phyloP scores from a whole-genome alignment of 208 protist genomes.

The Borovskyia barvae region DNA sequence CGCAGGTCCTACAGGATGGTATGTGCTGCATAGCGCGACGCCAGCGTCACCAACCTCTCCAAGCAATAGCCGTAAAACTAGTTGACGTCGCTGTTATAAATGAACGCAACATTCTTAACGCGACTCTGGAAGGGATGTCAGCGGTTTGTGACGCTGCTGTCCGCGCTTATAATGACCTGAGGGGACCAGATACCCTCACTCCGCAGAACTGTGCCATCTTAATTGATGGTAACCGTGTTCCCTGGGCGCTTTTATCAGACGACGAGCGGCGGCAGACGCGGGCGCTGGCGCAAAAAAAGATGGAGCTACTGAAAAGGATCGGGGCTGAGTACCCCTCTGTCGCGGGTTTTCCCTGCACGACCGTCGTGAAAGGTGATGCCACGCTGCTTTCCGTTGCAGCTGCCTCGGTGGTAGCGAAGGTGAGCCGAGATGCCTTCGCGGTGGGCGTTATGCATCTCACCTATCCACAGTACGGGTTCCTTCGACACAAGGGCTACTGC shows the following conservation, averaged over 20 bases:
- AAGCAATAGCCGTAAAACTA: slow-evolving; percentile 25
- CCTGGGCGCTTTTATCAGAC: slow-evolving; percentile 37
- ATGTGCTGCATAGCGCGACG: slow-evolving; percentile 4
- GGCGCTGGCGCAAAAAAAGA: slow-evolving; percentile 1
- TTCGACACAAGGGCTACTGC: slow-evolving; percentile 52
- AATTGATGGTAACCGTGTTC: slow-evolving; percentile 44
- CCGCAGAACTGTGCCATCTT: slow-evolving; percentile 36
- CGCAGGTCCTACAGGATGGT: neutral
- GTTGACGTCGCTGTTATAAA: slow-evolving; percentile 34
- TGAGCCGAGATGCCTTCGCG: slow-evolving; percentile 34
- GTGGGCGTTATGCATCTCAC: slow-evolving; percentile 28
- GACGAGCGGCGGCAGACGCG: slow-evolving; percentile 9
- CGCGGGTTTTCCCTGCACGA: slow-evolving; percentile 12
- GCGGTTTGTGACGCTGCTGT: slow-evolving; percentile 23
- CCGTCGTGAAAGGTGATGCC: slow-evolving; percentile 40
- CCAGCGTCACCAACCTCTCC: slow-evolving; percentile 7
- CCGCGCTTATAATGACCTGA: slow-evolving; percentile 7
- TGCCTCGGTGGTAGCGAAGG: slow-evolving; percentile 52
- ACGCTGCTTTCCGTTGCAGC: slow-evolving; percentile 31
- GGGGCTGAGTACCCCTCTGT: slow-evolving; percentile 22
- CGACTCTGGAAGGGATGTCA: slow-evolving; percentile 58
- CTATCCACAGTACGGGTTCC: slow-evolving; percentile 44
- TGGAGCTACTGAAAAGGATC: slow-evolving; percentile 15
- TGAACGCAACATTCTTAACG: slow-evolving; percentile 52
- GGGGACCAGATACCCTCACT: slow-evolving; percentile 3